Evolutionary conservation across 2,329 filamentous ascomycete genomes (phyloP).

Genomic region (Triangularia setosa): DNA sequence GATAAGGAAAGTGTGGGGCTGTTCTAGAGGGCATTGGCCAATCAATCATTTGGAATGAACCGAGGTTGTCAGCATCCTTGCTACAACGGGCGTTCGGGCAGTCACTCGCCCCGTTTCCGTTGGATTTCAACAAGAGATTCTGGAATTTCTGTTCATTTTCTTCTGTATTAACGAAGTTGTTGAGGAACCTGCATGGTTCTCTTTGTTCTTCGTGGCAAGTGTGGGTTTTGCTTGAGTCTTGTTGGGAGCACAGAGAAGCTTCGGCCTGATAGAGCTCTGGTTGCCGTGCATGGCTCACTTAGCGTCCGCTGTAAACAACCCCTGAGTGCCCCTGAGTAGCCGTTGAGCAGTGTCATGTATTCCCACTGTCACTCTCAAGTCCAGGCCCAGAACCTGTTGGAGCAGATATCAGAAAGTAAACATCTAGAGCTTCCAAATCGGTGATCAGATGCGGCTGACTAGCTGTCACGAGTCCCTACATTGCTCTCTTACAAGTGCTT

Average conservation of each 20-base stretch:
- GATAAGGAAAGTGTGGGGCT: neutral
- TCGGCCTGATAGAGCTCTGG: neutral
- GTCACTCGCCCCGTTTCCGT: neutral
- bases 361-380: too few relatives aligned
- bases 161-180: neutral
- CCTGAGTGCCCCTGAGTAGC: neutral
- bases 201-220: neutral
- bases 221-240: neutral
- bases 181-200: neutral
- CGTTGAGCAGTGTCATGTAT: too few relatives aligned
- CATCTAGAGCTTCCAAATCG: too few relatives aligned
- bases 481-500: too few relatives aligned
- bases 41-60: neutral
- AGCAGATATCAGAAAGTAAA: too few relatives aligned
- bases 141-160: neutral
- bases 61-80: slow-evolving; percentile 7
- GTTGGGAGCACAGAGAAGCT: neutral
- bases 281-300: neutral
- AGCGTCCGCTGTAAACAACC: neutral
- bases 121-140: neutral
- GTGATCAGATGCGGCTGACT: too few relatives aligned
- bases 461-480: too few relatives aligned
- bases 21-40: neutral
- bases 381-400: too few relatives aligned
- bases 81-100: neutral